phyloP scores from a whole-genome alignment of 495 filamentous ascomycete species.

The Aspergillus leporis region DNA sequence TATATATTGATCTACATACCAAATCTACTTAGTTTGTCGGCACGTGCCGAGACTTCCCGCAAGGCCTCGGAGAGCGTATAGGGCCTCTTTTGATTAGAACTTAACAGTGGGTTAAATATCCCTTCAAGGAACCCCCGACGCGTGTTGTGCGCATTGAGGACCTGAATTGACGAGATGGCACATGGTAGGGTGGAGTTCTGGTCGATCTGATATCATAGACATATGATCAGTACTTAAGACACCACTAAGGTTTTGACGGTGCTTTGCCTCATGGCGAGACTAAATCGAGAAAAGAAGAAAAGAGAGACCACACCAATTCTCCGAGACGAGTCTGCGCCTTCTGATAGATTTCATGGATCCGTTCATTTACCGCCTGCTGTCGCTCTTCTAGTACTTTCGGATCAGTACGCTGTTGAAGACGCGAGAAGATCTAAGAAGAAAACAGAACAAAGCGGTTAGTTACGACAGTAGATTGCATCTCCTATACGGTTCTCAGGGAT shows the following conservation, averaged over 20 bases:
- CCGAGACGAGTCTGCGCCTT: slow-evolving; percentile 64
- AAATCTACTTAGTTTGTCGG: slow-evolving; percentile 75
- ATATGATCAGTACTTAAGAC: slow-evolving; percentile 6
- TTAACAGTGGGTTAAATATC: slow-evolving; percentile 75
- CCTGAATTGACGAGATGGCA: slow-evolving; percentile 76
- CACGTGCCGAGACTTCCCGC: slow-evolving; percentile 62
- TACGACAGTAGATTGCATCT: slow-evolving; percentile 2
- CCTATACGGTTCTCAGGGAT: neutral
- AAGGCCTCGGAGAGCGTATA: slow-evolving; percentile 80
- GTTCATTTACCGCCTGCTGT: slow-evolving; percentile 61
- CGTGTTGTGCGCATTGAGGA: slow-evolving; percentile 77
- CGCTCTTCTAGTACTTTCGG: slow-evolving; percentile 61
- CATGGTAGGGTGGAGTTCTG: slow-evolving; percentile 77
- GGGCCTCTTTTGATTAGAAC: slow-evolving; percentile 59
- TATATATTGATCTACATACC: slow-evolving; percentile 52
- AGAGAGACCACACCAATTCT: slow-evolving; percentile 42
- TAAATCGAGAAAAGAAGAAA: neutral
- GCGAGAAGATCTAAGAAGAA: slow-evolving; percentile 59
- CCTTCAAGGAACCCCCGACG: slow-evolving; percentile 75
- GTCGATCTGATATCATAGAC: slow-evolving; percentile 60
- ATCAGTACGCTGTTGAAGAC: slow-evolving; percentile 61
- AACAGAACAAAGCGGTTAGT: neutral
- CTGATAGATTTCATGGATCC: slow-evolving; percentile 62
- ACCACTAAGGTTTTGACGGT: neutral
- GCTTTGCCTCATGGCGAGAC: neutral